Evolutionary conservation across 2,329 filamentous ascomycete genomes (phyloP).

Genomic region (Fusarium sacchari): DNA sequence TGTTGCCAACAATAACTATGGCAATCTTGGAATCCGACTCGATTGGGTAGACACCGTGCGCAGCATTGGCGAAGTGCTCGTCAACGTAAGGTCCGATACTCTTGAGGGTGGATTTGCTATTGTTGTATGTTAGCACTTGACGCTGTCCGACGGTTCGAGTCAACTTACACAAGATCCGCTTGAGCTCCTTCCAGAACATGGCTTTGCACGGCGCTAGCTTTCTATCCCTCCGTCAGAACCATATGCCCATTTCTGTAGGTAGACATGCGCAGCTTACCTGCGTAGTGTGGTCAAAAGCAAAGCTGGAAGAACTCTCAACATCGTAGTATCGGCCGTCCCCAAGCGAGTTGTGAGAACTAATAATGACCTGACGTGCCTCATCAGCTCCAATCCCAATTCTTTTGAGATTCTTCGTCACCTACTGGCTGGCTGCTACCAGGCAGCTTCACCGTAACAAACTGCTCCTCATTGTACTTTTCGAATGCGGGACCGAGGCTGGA

Average conservation of each 20-base stretch:
- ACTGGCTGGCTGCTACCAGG: conserved; percentile 79
- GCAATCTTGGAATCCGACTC: conserved; percentile 80
- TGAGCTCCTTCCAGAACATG: conserved; percentile 81
- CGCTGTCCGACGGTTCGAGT: background rate
- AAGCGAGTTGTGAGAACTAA: conserved; percentile 87
- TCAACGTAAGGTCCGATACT: conserved; percentile 77
- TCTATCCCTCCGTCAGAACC: conserved; percentile 58
- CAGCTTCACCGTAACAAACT: conserved; percentile 88
- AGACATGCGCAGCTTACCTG: conserved; percentile 62
- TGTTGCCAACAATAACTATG: conserved; percentile 89
- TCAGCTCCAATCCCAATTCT: conserved; percentile 15
- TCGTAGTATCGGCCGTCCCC: conserved; percentile 90
- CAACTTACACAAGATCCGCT: conserved; percentile 78
- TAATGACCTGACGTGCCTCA: conserved; percentile 69
- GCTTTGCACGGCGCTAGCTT: conserved; percentile 84
- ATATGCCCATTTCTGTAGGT: background rate
- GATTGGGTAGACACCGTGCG: conserved; percentile 84
- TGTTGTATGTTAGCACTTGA: conserved; percentile 31
- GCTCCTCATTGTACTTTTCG: conserved; percentile 95
- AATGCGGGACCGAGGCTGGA: conserved; percentile 83
- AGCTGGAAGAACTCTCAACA: conserved; percentile 86
- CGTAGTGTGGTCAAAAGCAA: conserved; percentile 84
- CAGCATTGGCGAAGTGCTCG: conserved; percentile 88
- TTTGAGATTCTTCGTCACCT: conserved; percentile 18
- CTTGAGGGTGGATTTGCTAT: conserved; percentile 85